phyloP scores from a whole-genome alignment of 331 rosid species.

The Prunus yedoensis region DNA sequence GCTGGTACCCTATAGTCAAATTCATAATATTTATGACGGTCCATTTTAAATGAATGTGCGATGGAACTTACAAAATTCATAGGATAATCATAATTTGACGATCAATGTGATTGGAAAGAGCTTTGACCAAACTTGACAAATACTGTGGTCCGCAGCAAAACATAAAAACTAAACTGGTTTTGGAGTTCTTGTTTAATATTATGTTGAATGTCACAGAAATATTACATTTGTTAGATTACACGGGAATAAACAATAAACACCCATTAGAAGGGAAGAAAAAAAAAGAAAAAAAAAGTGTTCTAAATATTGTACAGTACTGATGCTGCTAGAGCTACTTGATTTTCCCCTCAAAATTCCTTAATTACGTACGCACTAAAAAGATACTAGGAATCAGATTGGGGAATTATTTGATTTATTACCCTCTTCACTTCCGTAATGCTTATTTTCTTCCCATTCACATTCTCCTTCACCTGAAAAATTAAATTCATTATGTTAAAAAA shows the following conservation, averaged over 20 bases:
- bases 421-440: slow-evolving; percentile 93
- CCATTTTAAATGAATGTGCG: too few relatives aligned
- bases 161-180: neutral
- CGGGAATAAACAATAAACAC: neutral
- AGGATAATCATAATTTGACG: neutral
- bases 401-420: slow-evolving; percentile 76
- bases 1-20: too few relatives aligned
- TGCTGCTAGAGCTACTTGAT: neutral
- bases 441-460: slow-evolving; percentile 60
- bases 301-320: neutral
- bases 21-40: too few relatives aligned
- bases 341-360: neutral
- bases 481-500: neutral
- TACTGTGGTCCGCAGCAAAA: too few relatives aligned
- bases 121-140: neutral
- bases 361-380: neutral
- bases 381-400: slow-evolving; percentile 38
- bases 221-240: slow-evolving; percentile 11
- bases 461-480: slow-evolving; percentile 60
- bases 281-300: neutral
- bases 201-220: neutral
- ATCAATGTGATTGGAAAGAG: neutral
- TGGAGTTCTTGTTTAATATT: neutral
- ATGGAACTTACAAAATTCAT: neutral
- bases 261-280: neutral